Evolutionary conservation across 1,139 yeast species (phyloP), one percentile per base, ranked within the genome.

Genomic region (Arxiozyma heterogenica): DNA sequence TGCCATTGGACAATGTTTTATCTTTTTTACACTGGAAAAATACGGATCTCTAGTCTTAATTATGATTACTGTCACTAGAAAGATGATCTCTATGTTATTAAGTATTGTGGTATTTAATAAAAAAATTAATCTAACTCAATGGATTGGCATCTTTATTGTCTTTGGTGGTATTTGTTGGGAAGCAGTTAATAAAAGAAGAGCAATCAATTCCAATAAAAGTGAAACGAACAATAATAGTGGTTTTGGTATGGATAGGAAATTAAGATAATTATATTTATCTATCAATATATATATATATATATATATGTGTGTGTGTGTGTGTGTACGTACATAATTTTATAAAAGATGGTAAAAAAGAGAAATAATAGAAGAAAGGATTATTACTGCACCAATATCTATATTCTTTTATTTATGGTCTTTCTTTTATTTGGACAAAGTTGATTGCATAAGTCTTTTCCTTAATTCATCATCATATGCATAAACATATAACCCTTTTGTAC

Each of bases 31-130:
- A 0, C 73, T 93, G 51, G 95, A 88, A 62, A 76, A 80, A 57
- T 93, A 87, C 66, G 96, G 93, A 52, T 87, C 96, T 3, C 74
- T 93, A 56, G 79, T 88, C 1, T 74, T 93, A 53, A 90, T 93
- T 41, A 91, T 96, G 38, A 94, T 95, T 21, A 94, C 98, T 0
- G 97, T 93, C 9, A 91, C 98, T 0, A 78, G 99, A 60, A 93
- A 93, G 66, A 91, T 93, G 97, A 75, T 90, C 53, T 89, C 97
- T 51, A 91, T 93, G 98, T 76, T 90, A 22, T 72, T 93, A 56
- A 86, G 96, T 64, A 96, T 93, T 52, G 68, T 88, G 2, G 74
- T 93, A 61, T 93, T 90, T 71, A 94, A 93, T 20, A 98, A 93
- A 66, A 68, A 69, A 5, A 77, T 93, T 60, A 76, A 74, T 39